Conservation (phyloP, 2,329 filamentous ascomycete genomes). For the Pseudogymnoascus sp. region DNA sequence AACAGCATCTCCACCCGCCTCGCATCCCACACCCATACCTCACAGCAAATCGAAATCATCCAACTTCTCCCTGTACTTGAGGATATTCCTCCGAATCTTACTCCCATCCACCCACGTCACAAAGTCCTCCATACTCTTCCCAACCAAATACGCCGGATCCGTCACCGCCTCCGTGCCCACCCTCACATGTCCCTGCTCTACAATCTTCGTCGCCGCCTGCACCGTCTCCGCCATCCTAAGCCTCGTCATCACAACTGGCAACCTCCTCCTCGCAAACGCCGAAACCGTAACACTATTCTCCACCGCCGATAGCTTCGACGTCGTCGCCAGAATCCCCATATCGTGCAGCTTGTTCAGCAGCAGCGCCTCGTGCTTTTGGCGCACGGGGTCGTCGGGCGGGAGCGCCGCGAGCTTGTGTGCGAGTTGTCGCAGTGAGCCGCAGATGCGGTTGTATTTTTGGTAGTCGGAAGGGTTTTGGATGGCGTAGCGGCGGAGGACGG, state of each 20-base stretch:
- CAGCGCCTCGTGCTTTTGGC: conserved; percentile 77
- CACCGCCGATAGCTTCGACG: conserved; percentile 69
- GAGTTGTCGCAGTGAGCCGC: conserved; percentile 80
- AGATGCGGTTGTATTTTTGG: conserved; percentile 58
- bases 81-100: conserved; percentile 94
- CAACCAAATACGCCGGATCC: conserved; percentile 84
- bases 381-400: conserved; percentile 68
- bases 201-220: conserved; percentile 74
- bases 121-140: conserved; percentile 87
- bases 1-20: not conserved
- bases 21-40: conserved; percentile 21
- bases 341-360: conserved; percentile 87
- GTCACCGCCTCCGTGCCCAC: conserved; percentile 87
- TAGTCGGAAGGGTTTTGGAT: conserved; percentile 89
- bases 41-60: conserved; percentile 91
- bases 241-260: conserved; percentile 87
- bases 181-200: conserved; percentile 89
- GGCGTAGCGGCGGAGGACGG: conserved; percentile 76
- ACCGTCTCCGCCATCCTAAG: conserved; percentile 89
- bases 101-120: conserved; percentile 93
- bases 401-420: conserved; percentile 82
- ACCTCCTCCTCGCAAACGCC: conserved; percentile 73
- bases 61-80: conserved; percentile 89
- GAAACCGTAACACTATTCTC: conserved; percentile 86
- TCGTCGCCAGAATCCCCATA: conserved; percentile 74